phyloP scores from a whole-genome alignment of 768 basidiomycete species.

The Boletellus ananas region DNA sequence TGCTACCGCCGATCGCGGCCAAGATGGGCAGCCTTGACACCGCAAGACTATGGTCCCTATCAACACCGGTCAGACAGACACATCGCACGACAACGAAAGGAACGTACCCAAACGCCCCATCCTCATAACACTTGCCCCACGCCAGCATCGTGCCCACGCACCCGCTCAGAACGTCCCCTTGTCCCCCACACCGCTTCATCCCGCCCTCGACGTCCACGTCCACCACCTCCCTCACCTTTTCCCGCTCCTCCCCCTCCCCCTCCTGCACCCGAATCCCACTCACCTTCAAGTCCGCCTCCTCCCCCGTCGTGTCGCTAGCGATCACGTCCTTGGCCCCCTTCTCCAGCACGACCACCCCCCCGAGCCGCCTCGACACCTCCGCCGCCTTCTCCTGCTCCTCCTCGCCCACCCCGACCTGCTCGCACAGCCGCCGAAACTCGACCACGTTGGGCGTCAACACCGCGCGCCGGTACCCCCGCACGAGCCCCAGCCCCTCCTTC shows the following conservation, averaged over 20 bases:
- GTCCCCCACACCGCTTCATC: constrained; percentile 90
- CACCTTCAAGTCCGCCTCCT: constrained; percentile 34
- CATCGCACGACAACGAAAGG: background rate
- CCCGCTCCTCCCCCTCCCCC: constrained; percentile 42
- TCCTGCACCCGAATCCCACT: constrained; percentile 30
- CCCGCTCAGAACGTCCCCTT: constrained; percentile 92
- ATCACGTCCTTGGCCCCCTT: constrained; percentile 86
- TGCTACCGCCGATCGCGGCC: constrained; percentile 81
- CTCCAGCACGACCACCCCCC: constrained; percentile 86
- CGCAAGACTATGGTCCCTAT: constrained; percentile 52
- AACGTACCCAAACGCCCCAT: constrained; percentile 74
- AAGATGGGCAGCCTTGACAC: constrained; percentile 73
- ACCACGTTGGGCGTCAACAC: constrained; percentile 93
- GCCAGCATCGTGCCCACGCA: constrained; percentile 85
- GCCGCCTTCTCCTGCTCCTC: constrained; percentile 55
- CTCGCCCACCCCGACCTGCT: constrained; percentile 63
- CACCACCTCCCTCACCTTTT: constrained; percentile 56
- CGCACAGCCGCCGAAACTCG: constrained; percentile 84
- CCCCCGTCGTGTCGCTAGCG: constrained; percentile 66
- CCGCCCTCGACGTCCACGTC: constrained; percentile 74
- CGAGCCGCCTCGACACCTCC: constrained; percentile 67
- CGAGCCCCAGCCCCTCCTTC: constrained; percentile 54
- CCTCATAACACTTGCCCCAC: constrained; percentile 93
- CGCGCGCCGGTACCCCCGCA: constrained; percentile 82
- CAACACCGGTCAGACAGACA: constrained; percentile 3